These are phyloP conservation scores for Cymbidium sinense DNA, from an alignment of 106 monocot genomes.

Conservation along the genomic window DNA sequence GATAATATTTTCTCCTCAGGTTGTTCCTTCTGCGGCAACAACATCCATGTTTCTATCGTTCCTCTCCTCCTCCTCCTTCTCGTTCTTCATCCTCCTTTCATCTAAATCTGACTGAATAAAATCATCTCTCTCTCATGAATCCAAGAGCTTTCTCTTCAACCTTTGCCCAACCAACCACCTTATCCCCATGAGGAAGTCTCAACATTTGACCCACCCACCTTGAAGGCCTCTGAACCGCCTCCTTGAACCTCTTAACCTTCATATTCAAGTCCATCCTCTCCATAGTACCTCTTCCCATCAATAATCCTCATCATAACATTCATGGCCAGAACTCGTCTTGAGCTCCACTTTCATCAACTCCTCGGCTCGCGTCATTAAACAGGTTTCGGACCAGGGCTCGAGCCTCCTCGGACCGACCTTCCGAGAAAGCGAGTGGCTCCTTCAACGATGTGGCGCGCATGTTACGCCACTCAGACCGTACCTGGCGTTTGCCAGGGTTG, in stretches of 20 bases:
- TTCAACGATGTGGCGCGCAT: neutral
- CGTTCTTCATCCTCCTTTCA: neutral
- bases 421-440: neutral
- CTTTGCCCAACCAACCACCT: neutral
- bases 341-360: too few species aligned
- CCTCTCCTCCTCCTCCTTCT: neutral
- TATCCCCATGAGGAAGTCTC: too few species aligned
- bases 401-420: neutral
- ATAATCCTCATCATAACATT: conserved; percentile 24
- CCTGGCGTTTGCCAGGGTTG: neutral
- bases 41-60: too few species aligned
- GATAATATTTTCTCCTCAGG: too few species aligned
- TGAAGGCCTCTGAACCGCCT: too few species aligned
- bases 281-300: conserved; percentile 15
- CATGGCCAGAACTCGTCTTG: conserved; percentile 8
- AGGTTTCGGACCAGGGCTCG: neutral
- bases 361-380: neutral
- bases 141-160: conserved; percentile 6
- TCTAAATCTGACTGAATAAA: conserved; percentile 30
- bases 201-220: too few species aligned
- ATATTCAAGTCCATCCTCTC: neutral
- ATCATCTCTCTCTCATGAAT: conserved; percentile 8
- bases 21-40: conserved; percentile 28
- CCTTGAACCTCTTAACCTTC: too few species aligned
- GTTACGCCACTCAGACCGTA: neutral